phyloP scores from a whole-genome alignment of 2,329 filamentous ascomycete species.

The Endothia cerciana region DNA sequence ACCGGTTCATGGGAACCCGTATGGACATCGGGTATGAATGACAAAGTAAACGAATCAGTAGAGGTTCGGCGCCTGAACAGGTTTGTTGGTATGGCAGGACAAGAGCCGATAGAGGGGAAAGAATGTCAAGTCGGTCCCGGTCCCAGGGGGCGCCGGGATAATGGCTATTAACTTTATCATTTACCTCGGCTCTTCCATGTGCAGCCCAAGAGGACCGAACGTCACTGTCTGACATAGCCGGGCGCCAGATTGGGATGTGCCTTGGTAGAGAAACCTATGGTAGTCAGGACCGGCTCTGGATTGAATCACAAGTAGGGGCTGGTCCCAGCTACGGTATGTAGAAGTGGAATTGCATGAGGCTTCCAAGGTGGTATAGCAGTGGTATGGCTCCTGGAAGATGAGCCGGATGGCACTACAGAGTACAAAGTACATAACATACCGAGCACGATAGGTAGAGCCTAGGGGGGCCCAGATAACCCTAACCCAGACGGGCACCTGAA shows the following conservation, averaged over 20 bases:
- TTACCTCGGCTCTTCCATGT: constrained; percentile 18
- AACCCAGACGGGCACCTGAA: too few species aligned
- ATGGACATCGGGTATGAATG: background rate
- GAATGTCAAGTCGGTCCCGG: background rate
- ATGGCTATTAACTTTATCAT: background rate
- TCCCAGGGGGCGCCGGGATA: background rate
- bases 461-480: too few species aligned
- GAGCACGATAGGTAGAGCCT: too few species aligned
- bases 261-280: background rate
- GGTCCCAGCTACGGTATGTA: too few species aligned
- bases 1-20: background rate
- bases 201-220: constrained; percentile 16
- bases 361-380: too few species aligned
- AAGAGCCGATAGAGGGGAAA: background rate
- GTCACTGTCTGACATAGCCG: background rate
- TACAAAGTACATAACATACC: too few species aligned
- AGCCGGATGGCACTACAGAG: too few species aligned
- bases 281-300: background rate
- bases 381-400: too few species aligned
- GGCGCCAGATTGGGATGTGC: background rate
- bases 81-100: background rate
- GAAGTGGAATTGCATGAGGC: too few species aligned
- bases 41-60: background rate
- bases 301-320: too few species aligned
- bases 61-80: background rate